Percentiles rank a stretch among this genome's conserved stretches.
Conservation (phyloP, 2,329 filamentous ascomycete species). For the Chrysoporthe puriensis region DNA sequence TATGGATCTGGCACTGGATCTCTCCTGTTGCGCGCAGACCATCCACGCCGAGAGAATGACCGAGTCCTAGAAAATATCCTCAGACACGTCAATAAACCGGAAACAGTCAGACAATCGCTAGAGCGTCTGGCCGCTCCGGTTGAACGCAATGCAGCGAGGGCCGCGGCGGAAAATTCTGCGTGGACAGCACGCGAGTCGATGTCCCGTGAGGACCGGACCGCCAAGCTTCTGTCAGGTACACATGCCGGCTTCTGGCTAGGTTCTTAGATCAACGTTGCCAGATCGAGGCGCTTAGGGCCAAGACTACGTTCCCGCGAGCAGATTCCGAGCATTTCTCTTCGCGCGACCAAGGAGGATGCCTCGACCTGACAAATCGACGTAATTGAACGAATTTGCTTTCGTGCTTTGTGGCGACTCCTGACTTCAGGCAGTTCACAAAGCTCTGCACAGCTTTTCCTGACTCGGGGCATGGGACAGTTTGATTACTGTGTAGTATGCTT, state of each 20-base stretch:
- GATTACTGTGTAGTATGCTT: background rate
- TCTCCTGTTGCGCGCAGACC: slow-evolving; percentile 23
- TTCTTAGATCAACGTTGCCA: background rate
- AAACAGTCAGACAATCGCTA: slow-evolving; percentile 16
- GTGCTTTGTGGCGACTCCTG: background rate
- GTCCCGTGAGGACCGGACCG: background rate
- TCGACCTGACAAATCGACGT: slow-evolving; percentile 9
- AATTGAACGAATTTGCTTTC: background rate
- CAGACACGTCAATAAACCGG: slow-evolving; percentile 23
- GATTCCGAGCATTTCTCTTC: slow-evolving; percentile 1
- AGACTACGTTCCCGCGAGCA: slow-evolving; percentile 6
- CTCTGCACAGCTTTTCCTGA: slow-evolving; percentile 7
- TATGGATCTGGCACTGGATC: slow-evolving; percentile 28
- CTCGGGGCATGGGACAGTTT: slow-evolving; percentile 7
- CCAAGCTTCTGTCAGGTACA: slow-evolving; percentile 10
- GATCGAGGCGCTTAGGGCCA: background rate
- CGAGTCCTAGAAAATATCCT: slow-evolving; percentile 23
- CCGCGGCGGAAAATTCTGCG: background rate
- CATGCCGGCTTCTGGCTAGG: background rate
- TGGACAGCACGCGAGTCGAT: background rate
- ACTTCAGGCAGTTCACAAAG: background rate
- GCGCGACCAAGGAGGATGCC: background rate
- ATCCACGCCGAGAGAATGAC: slow-evolving; percentile 28
- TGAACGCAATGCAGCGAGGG: background rate
- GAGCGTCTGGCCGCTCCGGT: background rate